These are phyloP conservation scores for Arachnopeziza araneosa DNA, from an alignment of 2,329 filamentous ascomycete genomes.

Conservation along the genomic window DNA sequence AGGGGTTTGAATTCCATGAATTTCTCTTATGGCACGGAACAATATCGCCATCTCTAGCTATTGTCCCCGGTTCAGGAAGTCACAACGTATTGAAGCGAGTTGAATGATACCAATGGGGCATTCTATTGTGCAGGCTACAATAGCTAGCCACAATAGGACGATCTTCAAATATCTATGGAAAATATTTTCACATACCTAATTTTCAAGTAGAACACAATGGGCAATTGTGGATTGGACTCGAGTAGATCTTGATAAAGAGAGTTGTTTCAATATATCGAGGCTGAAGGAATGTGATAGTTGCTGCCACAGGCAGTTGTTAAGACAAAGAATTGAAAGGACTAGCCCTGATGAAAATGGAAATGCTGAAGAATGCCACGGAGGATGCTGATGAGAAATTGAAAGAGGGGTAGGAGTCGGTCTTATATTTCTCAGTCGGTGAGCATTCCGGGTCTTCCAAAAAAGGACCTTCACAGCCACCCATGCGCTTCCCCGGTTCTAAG, in stretches of 20 bases:
- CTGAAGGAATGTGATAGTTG: slow-evolving; percentile 5
- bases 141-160: not conserved
- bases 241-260: not conserved
- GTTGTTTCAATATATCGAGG: slow-evolving; percentile 1
- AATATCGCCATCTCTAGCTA: not conserved
- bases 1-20: not conserved
- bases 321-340: slow-evolving; percentile 14
- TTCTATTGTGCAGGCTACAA: not conserved
- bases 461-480: not conserved
- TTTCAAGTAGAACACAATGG: not conserved
- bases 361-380: slow-evolving; percentile 7
- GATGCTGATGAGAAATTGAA: slow-evolving; percentile 1
- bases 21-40: not conserved
- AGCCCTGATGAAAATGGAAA: slow-evolving; percentile 8
- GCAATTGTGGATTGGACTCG: not conserved
- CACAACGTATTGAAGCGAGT: not conserved
- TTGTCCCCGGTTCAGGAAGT: not conserved
- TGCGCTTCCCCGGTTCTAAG: slow-evolving; percentile 5
- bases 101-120: not conserved
- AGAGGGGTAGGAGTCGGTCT: slow-evolving; percentile 5
- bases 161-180: not conserved
- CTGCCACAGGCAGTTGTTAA: slow-evolving; percentile 4
- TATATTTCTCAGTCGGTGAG: slow-evolving; percentile 6
- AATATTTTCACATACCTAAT: not conserved
- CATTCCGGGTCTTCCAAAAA: not conserved